phyloP scores from a whole-genome alignment of 164 flowering plant species.

The Protea cynaroides region DNA sequence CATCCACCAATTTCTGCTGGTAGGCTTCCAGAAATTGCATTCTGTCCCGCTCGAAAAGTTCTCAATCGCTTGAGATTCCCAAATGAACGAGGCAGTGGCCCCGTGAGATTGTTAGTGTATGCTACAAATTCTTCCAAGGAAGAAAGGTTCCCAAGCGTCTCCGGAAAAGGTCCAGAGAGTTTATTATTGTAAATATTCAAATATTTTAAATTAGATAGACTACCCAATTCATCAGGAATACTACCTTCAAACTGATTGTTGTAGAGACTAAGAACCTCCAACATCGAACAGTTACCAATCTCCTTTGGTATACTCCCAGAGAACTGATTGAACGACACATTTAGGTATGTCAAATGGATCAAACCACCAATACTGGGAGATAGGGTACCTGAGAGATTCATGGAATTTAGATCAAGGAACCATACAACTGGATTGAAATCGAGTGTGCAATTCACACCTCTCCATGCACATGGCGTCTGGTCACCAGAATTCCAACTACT shows the following conservation, averaged over 20 bases:
- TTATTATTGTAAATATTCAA: constrained; percentile 54
- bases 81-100: constrained; percentile 53
- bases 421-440: neutral
- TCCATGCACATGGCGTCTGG: constrained; percentile 19
- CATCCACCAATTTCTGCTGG: constrained; percentile 60
- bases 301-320: constrained; percentile 1
- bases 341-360: neutral
- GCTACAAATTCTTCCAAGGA: constrained; percentile 52
- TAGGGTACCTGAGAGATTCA: neutral
- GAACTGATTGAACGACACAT: neutral
- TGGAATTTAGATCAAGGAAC: neutral
- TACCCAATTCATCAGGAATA: neutral
- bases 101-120: constrained; percentile 56
- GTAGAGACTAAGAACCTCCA: neutral
- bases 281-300: neutral
- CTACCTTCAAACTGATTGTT: neutral
- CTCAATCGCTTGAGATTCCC: constrained; percentile 49
- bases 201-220: constrained; percentile 16
- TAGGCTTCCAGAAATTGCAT: constrained; percentile 52
- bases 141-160: constrained; percentile 49
- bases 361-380: neutral
- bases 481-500: constrained; percentile 16
- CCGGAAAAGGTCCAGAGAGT: constrained; percentile 55
- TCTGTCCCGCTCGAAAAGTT: constrained; percentile 63
- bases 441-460: constrained; percentile 12